Conservation (phyloP, 345 rosid genomes). For the Linum lewisii region DNA sequence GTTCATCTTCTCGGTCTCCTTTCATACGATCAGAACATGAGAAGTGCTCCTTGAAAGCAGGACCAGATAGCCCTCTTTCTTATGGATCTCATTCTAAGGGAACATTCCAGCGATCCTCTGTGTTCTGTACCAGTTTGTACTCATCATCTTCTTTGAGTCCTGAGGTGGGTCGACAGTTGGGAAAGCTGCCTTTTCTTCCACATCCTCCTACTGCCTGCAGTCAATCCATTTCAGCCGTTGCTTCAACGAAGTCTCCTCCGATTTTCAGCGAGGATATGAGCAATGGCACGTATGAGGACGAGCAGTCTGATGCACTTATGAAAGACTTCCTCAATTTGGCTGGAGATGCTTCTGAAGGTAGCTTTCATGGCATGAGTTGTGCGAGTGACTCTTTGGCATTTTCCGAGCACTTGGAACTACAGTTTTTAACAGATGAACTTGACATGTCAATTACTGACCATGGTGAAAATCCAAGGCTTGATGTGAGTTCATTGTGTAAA, state of each 20-base stretch:
- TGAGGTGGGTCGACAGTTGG: constrained; percentile 43
- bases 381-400: constrained; percentile 31
- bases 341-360: constrained; percentile 43
- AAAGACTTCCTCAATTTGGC: constrained; percentile 46
- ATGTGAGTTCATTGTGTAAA: constrained; percentile 36
- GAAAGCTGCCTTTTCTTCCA: constrained; percentile 81
- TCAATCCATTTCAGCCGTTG: constrained; percentile 43
- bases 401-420: constrained; percentile 65
- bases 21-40: constrained; percentile 19
- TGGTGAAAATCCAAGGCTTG: constrained; percentile 71
- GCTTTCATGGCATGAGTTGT: constrained; percentile 40
- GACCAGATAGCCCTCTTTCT: constrained; percentile 32
- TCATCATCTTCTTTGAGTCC: constrained; percentile 67
- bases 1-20: constrained; percentile 28
- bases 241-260: constrained; percentile 45
- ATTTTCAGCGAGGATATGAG: constrained; percentile 39
- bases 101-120: constrained; percentile 60
- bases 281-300: constrained; percentile 30
- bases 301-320: constrained; percentile 35
- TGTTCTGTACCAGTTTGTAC: constrained; percentile 71
- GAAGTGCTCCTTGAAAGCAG: constrained; percentile 18
- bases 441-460: constrained; percentile 68
- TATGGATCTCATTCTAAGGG: constrained; percentile 33
- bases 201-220: constrained; percentile 36
- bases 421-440: constrained; percentile 73